Evolutionary conservation across 306 rosid genomes (phyloP).

Genomic region (Hippophae rhamnoides): DNA sequence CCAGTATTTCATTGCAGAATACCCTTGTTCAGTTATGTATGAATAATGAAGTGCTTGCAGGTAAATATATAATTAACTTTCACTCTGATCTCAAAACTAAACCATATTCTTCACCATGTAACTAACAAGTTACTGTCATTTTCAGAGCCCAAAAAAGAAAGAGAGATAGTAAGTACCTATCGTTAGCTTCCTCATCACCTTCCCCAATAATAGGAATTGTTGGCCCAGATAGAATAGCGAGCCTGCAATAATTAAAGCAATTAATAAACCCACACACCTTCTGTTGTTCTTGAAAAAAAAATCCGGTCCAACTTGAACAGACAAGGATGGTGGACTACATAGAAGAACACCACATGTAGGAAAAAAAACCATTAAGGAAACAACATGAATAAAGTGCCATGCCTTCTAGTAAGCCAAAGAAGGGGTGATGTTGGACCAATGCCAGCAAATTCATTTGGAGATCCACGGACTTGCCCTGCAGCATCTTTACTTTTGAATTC

Average conservation of each 20-base stretch:
- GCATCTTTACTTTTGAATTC: conserved; percentile 99
- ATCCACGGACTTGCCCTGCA: conserved; percentile 97
- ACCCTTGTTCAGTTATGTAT: too few relatives aligned
- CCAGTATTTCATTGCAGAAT: too few relatives aligned
- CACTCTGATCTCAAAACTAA: too few relatives aligned
- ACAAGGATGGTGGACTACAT: too few relatives aligned
- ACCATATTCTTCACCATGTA: too few relatives aligned
- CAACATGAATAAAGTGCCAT: conserved; percentile 23
- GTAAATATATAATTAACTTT: too few relatives aligned
- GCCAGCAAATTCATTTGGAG: conserved; percentile 97
- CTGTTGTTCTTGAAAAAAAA: background rate
- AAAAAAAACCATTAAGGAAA: conserved; percentile 6
- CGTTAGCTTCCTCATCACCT: conserved; percentile 92
- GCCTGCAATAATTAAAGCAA: conserved; percentile 49
- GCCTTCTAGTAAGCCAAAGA: conserved; percentile 95
- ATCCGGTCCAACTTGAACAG: too few relatives aligned
- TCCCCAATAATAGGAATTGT: conserved; percentile 96
- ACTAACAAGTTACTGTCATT: too few relatives aligned
- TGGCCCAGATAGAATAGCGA: conserved; percentile 91
- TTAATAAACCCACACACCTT: conserved; percentile 22
- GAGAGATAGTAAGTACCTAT: conserved; percentile 41
- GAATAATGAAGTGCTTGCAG: too few relatives aligned
- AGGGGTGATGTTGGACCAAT: conserved; percentile 93
- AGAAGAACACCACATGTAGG: too few relatives aligned
- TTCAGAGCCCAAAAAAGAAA: background rate